Evolutionary conservation across 148 eudicot genomes (phyloP).

Genomic region (Cornus kousa): DNA sequence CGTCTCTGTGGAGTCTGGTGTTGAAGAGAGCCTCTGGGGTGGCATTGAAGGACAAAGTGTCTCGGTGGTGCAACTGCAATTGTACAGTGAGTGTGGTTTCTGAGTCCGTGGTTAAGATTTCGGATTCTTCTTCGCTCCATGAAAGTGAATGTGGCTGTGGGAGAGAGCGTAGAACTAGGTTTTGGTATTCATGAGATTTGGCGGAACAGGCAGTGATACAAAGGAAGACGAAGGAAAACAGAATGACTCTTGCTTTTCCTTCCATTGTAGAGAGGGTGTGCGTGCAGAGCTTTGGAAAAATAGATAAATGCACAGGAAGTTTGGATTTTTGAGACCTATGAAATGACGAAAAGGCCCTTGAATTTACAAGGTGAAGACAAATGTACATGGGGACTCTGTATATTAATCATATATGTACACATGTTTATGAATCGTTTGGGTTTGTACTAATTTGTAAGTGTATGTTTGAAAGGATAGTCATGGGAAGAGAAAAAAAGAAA

Average conservation of each 20-base stretch:
- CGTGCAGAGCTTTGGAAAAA: too few relatives aligned
- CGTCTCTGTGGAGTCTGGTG: conserved; percentile 59
- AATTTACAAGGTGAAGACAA: too few relatives aligned
- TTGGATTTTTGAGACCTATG: too few relatives aligned
- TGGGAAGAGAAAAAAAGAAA: too few relatives aligned
- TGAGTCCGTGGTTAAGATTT: not conserved
- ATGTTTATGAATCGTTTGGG: too few relatives aligned
- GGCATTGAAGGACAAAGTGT: conserved; percentile 35
- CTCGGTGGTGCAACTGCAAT: conserved; percentile 58
- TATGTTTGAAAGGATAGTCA: too few relatives aligned
- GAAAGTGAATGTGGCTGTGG: conserved; percentile 29
- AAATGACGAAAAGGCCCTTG: too few relatives aligned
- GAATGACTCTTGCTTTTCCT: not conserved
- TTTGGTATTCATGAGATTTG: conserved; percentile 29
- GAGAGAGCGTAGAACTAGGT: conserved; percentile 46
- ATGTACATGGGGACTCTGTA: too few relatives aligned
- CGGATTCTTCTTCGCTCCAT: not conserved
- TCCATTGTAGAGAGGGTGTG: conserved; percentile 1
- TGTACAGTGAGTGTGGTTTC: conserved; percentile 24
- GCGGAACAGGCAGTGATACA: conserved; percentile 17
- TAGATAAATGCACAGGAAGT: too few relatives aligned
- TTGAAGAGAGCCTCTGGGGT: conserved; percentile 53
- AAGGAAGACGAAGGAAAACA: conserved; percentile 16
- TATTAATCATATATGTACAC: too few relatives aligned
- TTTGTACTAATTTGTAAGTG: too few relatives aligned